phyloP scores from a whole-genome alignment of 192 early-diverging fungal species.

The Cetraspora pellucida region DNA sequence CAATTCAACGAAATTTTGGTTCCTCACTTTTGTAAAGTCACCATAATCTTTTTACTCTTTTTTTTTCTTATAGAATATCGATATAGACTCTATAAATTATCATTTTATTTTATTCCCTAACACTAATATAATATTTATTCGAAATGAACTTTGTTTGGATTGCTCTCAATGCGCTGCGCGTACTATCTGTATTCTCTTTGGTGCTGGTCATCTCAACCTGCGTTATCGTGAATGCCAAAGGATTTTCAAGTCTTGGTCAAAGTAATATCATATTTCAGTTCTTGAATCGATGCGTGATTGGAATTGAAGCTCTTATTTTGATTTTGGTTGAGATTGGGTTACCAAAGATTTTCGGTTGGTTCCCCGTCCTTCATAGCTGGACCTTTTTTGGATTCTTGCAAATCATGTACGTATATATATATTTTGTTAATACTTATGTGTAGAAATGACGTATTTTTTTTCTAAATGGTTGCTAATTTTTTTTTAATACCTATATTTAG shows the following conservation, averaged over 20 bases:
- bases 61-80: neutral
- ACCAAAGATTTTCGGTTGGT: constrained; percentile 16
- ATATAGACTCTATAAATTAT: neutral
- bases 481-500: constrained; percentile 2
- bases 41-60: neutral
- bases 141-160: constrained; percentile 6
- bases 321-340: constrained; percentile 27
- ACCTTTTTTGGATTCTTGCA: constrained; percentile 33
- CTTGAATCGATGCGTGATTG: constrained; percentile 24
- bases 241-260: constrained; percentile 20
- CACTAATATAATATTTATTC: neutral
- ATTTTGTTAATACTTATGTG: no score
- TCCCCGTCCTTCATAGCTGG: constrained; percentile 29
- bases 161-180: constrained; percentile 23
- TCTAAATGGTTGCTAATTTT: neutral
- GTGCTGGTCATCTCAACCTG: constrained; percentile 30
- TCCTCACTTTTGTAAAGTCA: constrained; percentile 4
- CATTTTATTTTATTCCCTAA: neutral
- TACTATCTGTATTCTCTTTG: constrained; percentile 25
- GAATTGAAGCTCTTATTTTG: constrained; percentile 20
- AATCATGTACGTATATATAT: constrained; percentile 8
- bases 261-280: constrained; percentile 35
- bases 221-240: constrained; percentile 32
- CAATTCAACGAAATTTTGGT: neutral
- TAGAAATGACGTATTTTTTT: neutral